phyloP scores from a whole-genome alignment of 2,329 filamentous ascomycete species.

The Sclerotinia trifoliorum region DNA sequence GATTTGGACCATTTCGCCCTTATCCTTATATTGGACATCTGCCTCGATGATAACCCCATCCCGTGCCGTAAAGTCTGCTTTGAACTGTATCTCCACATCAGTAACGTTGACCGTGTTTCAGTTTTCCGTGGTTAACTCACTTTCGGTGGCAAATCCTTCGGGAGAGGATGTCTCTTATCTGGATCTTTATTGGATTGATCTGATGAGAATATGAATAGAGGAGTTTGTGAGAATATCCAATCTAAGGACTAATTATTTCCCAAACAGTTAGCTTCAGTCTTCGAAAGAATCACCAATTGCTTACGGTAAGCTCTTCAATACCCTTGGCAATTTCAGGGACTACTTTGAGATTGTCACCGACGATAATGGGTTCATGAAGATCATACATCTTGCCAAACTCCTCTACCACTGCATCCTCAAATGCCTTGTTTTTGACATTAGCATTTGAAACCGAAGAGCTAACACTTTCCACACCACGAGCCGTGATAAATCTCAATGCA shows the following conservation, averaged over 20 bases:
- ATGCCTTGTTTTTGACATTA: constrained; percentile 52
- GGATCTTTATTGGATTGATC: constrained; percentile 41
- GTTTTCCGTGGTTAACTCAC: constrained; percentile 8
- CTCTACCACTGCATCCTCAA: constrained; percentile 53
- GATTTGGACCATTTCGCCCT: not conserved
- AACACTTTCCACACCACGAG: constrained; percentile 87
- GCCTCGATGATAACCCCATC: constrained; percentile 32
- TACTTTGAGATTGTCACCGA: constrained; percentile 41
- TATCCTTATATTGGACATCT: constrained; percentile 14
- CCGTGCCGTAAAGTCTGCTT: constrained; percentile 29
- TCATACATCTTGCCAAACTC: constrained; percentile 71
- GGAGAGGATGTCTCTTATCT: not conserved
- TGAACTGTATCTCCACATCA: constrained; percentile 24
- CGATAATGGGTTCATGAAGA: constrained; percentile 39
- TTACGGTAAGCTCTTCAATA: constrained; percentile 59
- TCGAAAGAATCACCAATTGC: constrained; percentile 28
- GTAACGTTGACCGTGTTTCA: constrained; percentile 1
- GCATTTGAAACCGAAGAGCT: constrained; percentile 82
- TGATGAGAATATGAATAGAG: constrained; percentile 71
- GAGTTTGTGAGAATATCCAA: constrained; percentile 86
- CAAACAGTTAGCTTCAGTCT: constrained; percentile 33
- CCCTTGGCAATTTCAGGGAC: constrained; percentile 59
- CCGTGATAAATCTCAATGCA: constrained; percentile 71
- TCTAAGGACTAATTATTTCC: constrained; percentile 50
- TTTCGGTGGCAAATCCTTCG: constrained; percentile 12